Evolutionary conservation across 1,284 basidiomycete genomes (phyloP).

Genomic region (Ganoderma sp.): DNA sequence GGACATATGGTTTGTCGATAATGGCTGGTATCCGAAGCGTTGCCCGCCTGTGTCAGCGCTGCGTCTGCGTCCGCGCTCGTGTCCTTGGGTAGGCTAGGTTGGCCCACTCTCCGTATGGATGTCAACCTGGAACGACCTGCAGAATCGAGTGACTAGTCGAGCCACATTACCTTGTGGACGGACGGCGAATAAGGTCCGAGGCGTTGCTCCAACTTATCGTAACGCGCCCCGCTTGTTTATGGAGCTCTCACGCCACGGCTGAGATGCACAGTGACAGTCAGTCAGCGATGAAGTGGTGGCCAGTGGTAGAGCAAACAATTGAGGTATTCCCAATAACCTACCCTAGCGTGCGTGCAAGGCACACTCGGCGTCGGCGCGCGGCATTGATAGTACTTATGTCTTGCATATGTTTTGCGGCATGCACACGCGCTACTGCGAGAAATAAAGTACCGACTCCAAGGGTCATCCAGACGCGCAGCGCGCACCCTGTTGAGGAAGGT

Average conservation of each 20-base stretch:
- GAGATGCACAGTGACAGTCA: background rate
- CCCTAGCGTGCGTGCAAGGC: background rate
- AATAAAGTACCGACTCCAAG: conserved; percentile 1
- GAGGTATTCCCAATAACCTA: conserved; percentile 1
- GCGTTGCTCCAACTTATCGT: conserved; percentile 3
- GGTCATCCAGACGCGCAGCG: background rate
- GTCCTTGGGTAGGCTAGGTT: background rate
- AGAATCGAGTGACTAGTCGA: background rate
- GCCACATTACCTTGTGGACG: background rate
- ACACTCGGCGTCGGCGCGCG: background rate
- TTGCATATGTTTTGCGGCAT: background rate
- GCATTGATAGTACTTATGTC: background rate
- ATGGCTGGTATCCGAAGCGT: background rate
- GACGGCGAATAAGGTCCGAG: conserved; percentile 4
- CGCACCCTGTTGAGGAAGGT: background rate
- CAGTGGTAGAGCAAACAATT: background rate
- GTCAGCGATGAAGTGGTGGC: background rate
- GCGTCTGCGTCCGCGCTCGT: background rate
- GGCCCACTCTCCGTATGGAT: background rate
- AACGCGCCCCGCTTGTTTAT: background rate
- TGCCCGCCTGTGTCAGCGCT: too few species aligned
- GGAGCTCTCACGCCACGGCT: background rate
- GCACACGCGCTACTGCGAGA: background rate
- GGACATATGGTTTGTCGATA: background rate
- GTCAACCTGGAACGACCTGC: background rate